Percentiles rank a stretch among this genome's conserved stretches.
These are phyloP conservation scores for Edaphochlamys debaryana DNA, from an alignment of 139 green algal genomes.

Conservation along the genomic window DNA sequence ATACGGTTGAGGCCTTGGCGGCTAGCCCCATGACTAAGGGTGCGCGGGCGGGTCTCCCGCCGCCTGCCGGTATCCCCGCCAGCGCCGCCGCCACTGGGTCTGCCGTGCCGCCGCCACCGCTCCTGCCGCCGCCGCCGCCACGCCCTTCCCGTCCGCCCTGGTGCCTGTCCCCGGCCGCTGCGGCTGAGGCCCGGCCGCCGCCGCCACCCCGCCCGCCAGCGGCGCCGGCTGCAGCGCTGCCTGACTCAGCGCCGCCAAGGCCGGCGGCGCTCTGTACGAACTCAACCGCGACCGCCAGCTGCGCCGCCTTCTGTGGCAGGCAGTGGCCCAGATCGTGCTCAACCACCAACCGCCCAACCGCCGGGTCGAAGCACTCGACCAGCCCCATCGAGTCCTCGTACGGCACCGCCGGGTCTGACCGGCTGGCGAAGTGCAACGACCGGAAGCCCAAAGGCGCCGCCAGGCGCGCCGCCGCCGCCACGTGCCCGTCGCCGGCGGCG, in stretches of 20 bases:
- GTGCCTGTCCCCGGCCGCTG: neutral
- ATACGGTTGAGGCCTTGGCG: neutral
- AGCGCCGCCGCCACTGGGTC: neutral
- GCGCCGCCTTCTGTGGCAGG: slow-evolving; percentile 54
- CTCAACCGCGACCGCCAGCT: slow-evolving; percentile 2
- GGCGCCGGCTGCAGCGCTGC: neutral
- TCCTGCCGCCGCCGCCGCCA: neutral
- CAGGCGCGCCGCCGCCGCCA: neutral
- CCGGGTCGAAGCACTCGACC: slow-evolving; percentile 37
- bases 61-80: neutral
- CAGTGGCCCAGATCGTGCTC: slow-evolving; percentile 55
- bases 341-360: slow-evolving; percentile 1
- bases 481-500: neutral
- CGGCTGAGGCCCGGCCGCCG: too few relatives aligned
- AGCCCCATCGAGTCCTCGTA: slow-evolving; percentile 32
- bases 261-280: neutral
- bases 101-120: neutral
- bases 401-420: slow-evolving; percentile 46
- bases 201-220: neutral
- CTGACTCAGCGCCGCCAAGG: neutral
- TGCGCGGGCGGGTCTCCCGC: neutral
- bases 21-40: slow-evolving; percentile 26
- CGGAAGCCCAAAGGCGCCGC: slow-evolving; percentile 36
- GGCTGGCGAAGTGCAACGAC: slow-evolving; percentile 56
- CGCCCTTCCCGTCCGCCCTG: neutral